Percentiles rank a stretch among this genome's conserved stretches.
Evolutionary conservation across 345 rosid genomes (phyloP).

Genomic region (Syzygium aqueum): DNA sequence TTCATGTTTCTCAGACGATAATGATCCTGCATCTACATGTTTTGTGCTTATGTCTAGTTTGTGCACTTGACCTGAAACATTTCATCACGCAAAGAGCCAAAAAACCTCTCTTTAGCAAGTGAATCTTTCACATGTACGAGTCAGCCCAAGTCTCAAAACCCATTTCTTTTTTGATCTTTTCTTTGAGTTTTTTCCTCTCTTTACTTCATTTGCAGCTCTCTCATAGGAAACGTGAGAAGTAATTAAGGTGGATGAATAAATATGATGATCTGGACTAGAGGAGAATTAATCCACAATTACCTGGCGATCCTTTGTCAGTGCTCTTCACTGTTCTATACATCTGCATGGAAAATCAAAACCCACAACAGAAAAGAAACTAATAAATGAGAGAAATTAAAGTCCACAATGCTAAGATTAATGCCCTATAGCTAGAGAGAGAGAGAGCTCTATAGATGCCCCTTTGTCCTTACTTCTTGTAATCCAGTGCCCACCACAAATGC

Average conservation of each 20-base stretch:
- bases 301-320: slow-evolving; percentile 70
- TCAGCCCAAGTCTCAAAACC: neutral
- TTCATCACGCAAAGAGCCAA: slow-evolving; percentile 6
- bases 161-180: neutral
- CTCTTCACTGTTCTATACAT: slow-evolving; percentile 99
- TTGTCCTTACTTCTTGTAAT: slow-evolving; percentile 35
- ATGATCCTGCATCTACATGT: slow-evolving; percentile 9
- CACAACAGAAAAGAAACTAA: slow-evolving; percentile 5
- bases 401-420: slow-evolving; percentile 22
- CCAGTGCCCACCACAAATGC: slow-evolving; percentile 10
- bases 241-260: neutral
- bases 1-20: slow-evolving; percentile 7
- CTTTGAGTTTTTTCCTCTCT: neutral
- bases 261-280: neutral
- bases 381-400: slow-evolving; percentile 9
- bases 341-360: slow-evolving; percentile 49
- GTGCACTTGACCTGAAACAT: neutral
- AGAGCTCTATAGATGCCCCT: slow-evolving; percentile 23
- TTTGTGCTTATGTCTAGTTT: slow-evolving; percentile 12
- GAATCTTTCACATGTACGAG: neutral
- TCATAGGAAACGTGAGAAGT: neutral
- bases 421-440: neutral
- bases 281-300: slow-evolving; percentile 18
- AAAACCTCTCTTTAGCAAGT: neutral
- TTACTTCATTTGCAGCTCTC: neutral